Evolutionary conservation across 495 filamentous ascomycete species (phyloP), one percentile per base, ranked within the genome.

Genomic region (Cercophora newfieldiana): DNA sequence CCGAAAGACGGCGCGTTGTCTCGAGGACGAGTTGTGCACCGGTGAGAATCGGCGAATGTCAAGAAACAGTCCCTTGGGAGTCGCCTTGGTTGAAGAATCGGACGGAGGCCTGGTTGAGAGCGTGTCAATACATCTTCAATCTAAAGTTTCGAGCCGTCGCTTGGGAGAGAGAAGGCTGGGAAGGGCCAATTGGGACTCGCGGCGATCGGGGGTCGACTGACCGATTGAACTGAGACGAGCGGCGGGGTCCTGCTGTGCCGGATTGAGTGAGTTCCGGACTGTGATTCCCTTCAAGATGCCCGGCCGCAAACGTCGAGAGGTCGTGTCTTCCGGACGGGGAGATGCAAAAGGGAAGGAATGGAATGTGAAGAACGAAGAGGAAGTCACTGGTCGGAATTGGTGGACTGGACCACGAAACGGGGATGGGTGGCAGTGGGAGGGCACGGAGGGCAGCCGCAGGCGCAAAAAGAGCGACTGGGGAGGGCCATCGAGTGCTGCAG

Each of bases 61-160:
- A 19, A 25, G 24, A 24, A 28, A 29, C 6, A 28, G 53, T 16
- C 53, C 25, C 28, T 14, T 7, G 5, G 26, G 53, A 30, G 26
- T 28, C 55, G 55, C 55, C 28, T n/a, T 30, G n/a, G 10, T 30
- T 7, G 55, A 19, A 26, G 26, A 28, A 57, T 53, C 21, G 19
- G 57, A 37, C 33, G 57, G 47, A 5, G 19, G 22, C n/a, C 7
- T 33, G 56, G 12, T 59, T 12, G 3, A n/a, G 30, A 60, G 29
- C 30, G 64, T 48, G 69, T 71, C 67, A 71, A 65, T 60, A 66
- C 67, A 69, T 69, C 47, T 61, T 67, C 60, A 47, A 63, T 56
- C 56, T 53, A 1, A 24, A 47, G 16, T 64, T 53, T 64, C 21
- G 22, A 49, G 47, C 57, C 33, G 66, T 68, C 57, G 57, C 21